Base-by-base conservation (phyloP, 1,139 yeast species). In the Candida sp. region DNA sequence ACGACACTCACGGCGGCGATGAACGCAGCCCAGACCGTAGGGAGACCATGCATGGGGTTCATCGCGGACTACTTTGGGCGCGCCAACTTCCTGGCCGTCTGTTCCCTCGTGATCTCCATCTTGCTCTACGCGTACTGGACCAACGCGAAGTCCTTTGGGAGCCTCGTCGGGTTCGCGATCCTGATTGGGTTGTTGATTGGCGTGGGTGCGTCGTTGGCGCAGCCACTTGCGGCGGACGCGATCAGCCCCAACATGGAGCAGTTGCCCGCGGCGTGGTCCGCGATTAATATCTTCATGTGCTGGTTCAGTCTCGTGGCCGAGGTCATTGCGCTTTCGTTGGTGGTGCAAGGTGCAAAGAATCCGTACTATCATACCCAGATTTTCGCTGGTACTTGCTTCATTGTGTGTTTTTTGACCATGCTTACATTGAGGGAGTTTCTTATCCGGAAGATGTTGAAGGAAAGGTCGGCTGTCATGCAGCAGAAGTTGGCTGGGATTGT, bases 21-120 rank as follows among this genome's bases (percentile, higher is more conserved):
- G 58, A 85, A 84, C 63, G 84, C 82, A 4, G 86, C 86, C 1
- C 92, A 87, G 65, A 68, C 77, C 3, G 56, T 88, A 11, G 94
- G 94, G 0, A 74, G 94, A 57, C 93, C 93, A 1, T 37, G 69
- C 1, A 72, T 86, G 64, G 94, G 96, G 0, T 52, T 72, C 4
- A 38, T 78, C 5, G 85, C 86, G 27, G 94, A 88, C 62, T 67
- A 57, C 32, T 64, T 73, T 44, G 94, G 96, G 1, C 72, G 91
- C 53, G 68, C 77, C 42, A 87, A 85, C 63, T 69, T 79, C 33
- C 74, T 86, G 0, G 58, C 71, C 9, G 44, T 59, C 8, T 58
- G 71, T 3, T 67, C 80, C 47, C 40, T 70, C 3, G 50, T 69
- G 3, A 61, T 74, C 34, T 55, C 73, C 12, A 60, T 81, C 4